These are phyloP conservation scores for Apiotrichum gracile DNA, from an alignment of 1,284 basidiomycete species.

Conservation along the genomic window DNA sequence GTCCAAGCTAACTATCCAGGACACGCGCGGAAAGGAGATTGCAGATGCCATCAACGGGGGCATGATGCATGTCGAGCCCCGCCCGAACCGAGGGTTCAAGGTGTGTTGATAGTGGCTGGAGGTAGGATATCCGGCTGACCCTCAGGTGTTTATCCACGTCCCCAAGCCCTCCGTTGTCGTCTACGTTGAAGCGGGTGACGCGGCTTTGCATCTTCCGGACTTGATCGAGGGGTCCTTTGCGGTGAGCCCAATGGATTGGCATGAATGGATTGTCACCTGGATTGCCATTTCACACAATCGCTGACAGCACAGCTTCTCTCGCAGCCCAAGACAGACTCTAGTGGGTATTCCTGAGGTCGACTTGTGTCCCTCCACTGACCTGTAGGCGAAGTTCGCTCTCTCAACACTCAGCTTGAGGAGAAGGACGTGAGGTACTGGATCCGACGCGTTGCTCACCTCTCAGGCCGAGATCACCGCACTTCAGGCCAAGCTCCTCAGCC, in stretches of 20 bases:
- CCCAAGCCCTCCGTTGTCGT: not conserved
- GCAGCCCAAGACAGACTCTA: not conserved
- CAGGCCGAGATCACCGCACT: conserved; percentile 8
- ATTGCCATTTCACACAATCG: no score
- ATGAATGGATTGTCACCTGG: not conserved
- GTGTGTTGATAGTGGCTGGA: not conserved
- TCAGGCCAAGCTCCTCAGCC: not conserved
- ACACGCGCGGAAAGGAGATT: conserved; percentile 4
- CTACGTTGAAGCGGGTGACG: not conserved
- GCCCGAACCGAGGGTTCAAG: conserved; percentile 5
- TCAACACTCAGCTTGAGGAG: conserved; percentile 3
- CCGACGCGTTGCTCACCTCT: not conserved
- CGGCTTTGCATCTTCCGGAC: not conserved
- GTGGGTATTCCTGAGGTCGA: not conserved
- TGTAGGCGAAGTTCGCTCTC: not conserved
- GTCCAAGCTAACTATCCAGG: not conserved
- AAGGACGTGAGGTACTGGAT: not conserved
- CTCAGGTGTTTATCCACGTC: conserved; percentile 9
- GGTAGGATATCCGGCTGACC: not conserved
- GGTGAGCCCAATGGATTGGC: not conserved
- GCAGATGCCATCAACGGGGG: conserved; percentile 6
- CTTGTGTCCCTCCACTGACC: not conserved
- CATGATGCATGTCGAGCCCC: conserved; percentile 10
- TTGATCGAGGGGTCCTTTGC: conserved; percentile 5
- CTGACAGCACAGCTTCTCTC: conserved; percentile 2